These are phyloP conservation scores for Porcisia hertigi DNA, from an alignment of 208 protist genomes.

Conservation along the genomic window DNA sequence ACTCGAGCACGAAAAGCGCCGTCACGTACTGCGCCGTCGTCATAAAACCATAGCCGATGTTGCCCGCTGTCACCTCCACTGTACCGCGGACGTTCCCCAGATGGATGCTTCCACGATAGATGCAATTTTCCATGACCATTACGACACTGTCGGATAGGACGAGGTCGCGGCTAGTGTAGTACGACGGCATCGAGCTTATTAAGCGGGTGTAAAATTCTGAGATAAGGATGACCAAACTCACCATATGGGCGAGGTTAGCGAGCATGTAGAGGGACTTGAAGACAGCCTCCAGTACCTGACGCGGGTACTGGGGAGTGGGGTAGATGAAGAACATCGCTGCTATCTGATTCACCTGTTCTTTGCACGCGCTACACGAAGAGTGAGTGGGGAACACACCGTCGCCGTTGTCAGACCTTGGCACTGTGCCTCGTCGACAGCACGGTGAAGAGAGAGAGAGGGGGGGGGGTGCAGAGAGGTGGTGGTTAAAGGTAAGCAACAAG, in stretches of 20 bases:
- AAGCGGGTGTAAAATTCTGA: slow-evolving; percentile 72
- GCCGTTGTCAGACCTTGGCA: background rate
- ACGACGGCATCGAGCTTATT: slow-evolving; percentile 54
- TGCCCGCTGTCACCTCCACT: slow-evolving; percentile 38
- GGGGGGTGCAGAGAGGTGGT: background rate
- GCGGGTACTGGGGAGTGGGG: slow-evolving; percentile 75
- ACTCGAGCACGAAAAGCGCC: slow-evolving; percentile 68
- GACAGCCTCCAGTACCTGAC: slow-evolving; percentile 52
- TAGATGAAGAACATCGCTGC: slow-evolving; percentile 74
- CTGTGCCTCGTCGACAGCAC: background rate
- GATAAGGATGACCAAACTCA: slow-evolving; percentile 61
- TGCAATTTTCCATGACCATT: slow-evolving; percentile 61
- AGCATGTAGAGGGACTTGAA: slow-evolving; percentile 75
- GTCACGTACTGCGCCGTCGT: slow-evolving; percentile 66
- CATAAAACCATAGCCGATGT: slow-evolving; percentile 59
- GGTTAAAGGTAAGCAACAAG: background rate
- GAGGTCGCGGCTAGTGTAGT: slow-evolving; percentile 48
- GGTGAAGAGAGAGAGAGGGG: background rate
- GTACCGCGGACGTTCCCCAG: slow-evolving; percentile 39
- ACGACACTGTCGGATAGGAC: slow-evolving; percentile 36
- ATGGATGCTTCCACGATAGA: slow-evolving; percentile 47
- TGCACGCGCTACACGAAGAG: background rate
- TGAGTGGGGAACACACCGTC: background rate
- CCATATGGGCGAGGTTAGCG: slow-evolving; percentile 39
- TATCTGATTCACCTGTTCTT: background rate